Evolutionary conservation across 176 grass and related monocot species (phyloP).

Genomic region (Cenchrus purpureus): DNA sequence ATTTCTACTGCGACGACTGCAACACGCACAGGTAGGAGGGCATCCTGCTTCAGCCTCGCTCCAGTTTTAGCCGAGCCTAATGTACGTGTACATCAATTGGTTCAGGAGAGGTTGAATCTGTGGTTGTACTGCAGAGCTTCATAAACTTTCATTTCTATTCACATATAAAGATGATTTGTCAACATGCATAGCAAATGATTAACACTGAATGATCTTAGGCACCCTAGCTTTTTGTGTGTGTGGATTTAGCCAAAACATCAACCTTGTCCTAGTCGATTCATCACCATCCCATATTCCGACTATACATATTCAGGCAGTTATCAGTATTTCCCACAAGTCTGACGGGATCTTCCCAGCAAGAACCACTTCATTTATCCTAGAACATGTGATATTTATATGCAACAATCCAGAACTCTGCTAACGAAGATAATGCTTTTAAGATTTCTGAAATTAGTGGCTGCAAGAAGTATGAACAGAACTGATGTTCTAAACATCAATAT

Average conservation of each 20-base stretch:
- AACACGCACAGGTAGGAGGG: conserved; percentile 41
- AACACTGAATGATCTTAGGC: not conserved
- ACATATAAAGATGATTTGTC: not conserved
- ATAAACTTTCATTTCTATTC: not conserved
- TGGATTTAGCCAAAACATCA: not conserved
- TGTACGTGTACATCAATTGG: not conserved
- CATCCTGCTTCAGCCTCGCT: not conserved
- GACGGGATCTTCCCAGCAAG: no score
- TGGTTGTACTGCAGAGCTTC: not conserved
- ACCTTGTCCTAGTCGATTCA: not conserved
- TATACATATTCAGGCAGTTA: not conserved
- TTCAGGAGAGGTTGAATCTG: not conserved
- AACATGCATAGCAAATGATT: not conserved
- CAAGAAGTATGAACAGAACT: not conserved
- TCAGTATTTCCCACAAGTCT: not conserved
- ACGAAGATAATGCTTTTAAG: not conserved
- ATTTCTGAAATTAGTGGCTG: not conserved
- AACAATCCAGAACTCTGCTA: not conserved
- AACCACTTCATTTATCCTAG: not conserved
- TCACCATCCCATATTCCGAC: not conserved
- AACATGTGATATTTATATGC: not conserved
- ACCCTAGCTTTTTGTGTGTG: not conserved
- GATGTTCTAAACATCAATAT: not conserved
- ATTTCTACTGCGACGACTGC: conserved; percentile 58
- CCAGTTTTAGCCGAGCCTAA: not conserved